Conservation (phyloP, 768 basidiomycete genomes). For the Tricholomella constricta region DNA sequence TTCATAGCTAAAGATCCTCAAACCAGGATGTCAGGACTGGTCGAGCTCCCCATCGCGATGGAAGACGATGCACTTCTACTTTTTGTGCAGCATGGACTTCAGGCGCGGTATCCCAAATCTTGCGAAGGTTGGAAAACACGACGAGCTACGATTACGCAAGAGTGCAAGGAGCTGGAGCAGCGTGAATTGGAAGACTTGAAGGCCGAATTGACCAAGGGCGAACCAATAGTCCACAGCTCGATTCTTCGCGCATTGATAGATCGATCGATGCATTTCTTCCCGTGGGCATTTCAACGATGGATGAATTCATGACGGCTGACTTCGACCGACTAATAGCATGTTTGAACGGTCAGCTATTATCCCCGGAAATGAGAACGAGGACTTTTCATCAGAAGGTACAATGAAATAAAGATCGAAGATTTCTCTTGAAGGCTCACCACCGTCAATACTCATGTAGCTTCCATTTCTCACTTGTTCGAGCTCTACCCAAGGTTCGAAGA, state of each 20-base stretch:
- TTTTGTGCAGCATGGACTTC: constrained; percentile 2
- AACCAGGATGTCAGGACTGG: neutral
- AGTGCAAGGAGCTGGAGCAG: neutral
- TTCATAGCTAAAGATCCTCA: too few relatives aligned
- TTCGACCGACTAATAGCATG: neutral
- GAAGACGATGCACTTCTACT: neutral
- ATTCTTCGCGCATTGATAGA: neutral
- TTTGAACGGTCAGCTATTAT: neutral
- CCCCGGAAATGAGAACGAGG: neutral
- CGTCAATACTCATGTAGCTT: neutral
- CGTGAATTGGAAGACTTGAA: neutral
- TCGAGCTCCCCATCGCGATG: neutral
- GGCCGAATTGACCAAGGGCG: neutral
- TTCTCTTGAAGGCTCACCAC: neutral
- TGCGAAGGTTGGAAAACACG: neutral
- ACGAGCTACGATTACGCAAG: neutral
- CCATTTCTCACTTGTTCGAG: neutral
- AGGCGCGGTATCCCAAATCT: neutral
- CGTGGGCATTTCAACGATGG: neutral
- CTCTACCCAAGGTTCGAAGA: constrained; percentile 5
- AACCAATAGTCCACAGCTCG: neutral
- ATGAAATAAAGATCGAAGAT: too few relatives aligned
- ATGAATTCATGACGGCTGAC: neutral
- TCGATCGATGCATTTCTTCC: neutral
- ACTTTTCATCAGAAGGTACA: too few relatives aligned